Evolutionary conservation across 208 protist genomes (phyloP).

Genomic region (Acanthamoeba lenticulata): DNA sequence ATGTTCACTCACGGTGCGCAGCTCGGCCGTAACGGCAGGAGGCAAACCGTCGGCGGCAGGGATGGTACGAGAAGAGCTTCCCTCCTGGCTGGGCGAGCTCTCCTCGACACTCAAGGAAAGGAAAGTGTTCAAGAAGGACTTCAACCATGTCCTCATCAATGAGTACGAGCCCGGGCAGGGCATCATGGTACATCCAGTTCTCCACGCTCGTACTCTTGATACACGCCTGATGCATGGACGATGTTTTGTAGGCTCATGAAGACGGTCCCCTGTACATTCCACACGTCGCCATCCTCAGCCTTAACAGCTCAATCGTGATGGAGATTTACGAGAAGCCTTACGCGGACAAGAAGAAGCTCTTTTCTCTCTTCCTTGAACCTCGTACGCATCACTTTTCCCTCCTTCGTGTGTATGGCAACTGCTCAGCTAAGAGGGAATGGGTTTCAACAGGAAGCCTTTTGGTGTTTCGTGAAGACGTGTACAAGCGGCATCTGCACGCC

Average conservation of each 20-base stretch:
- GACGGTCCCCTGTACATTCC: conserved; percentile 34
- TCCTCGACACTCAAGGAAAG: not conserved
- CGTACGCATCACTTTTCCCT: not conserved
- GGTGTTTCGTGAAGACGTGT: conserved; percentile 16
- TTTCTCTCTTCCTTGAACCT: conserved; percentile 20
- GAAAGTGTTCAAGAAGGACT: conserved; percentile 1
- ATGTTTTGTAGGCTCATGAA: conserved; percentile 53
- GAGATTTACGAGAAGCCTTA: conserved; percentile 31
- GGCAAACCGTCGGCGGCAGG: not conserved
- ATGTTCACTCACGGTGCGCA: not conserved
- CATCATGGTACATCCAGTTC: conserved; percentile 4
- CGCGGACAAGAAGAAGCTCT: conserved; percentile 3
- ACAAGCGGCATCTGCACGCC: conserved; percentile 1
- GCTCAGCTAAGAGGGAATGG: not conserved
- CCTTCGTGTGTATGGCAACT: not conserved
- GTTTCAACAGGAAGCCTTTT: not conserved
- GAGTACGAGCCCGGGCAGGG: conserved; percentile 48
- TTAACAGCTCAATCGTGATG: conserved; percentile 16
- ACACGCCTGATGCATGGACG: too few species aligned
- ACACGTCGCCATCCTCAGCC: conserved; percentile 47
- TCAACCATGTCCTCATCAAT: conserved; percentile 57
- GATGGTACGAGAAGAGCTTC: not conserved
- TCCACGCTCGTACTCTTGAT: not conserved
- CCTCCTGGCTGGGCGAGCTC: not conserved
- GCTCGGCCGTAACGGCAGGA: not conserved